phyloP scores from a whole-genome alignment of 2,329 filamentous ascomycete genomes.

The Alternaria conjuncta region DNA sequence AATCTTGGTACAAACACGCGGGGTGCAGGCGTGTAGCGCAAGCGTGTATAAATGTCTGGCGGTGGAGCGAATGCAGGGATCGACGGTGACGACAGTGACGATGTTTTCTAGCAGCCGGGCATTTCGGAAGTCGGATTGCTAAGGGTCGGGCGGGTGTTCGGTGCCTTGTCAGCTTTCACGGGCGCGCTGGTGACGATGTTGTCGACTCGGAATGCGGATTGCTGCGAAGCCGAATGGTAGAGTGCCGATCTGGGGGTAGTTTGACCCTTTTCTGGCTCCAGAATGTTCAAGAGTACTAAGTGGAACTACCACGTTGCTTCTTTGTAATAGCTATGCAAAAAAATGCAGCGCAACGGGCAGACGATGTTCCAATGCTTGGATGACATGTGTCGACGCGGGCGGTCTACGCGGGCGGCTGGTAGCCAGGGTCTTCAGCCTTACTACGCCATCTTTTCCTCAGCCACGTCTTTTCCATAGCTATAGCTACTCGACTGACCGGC shows the following conservation, averaged over 20 bases:
- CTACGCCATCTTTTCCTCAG: constrained; percentile 9
- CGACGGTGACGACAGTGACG: background rate
- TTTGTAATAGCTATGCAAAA: background rate
- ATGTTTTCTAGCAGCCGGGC: constrained; percentile 1
- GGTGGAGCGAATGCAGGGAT: constrained; percentile 4
- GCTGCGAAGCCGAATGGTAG: background rate
- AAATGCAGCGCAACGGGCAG: background rate
- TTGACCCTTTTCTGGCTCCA: background rate
- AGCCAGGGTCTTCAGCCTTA: constrained; percentile 15
- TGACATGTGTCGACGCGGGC: constrained; percentile 6
- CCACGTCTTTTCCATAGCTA: constrained; percentile 2
- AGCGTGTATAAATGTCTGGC: constrained; percentile 1
- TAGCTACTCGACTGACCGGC: background rate
- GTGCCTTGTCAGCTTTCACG: background rate
- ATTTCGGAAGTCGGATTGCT: constrained; percentile 2
- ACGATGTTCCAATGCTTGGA: background rate
- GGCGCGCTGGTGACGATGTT: background rate
- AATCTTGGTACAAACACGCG: constrained; percentile 1
- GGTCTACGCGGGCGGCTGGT: constrained; percentile 12
- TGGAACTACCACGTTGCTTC: background rate
- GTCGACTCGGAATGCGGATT: constrained; percentile 1
- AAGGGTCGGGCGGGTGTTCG: background rate
- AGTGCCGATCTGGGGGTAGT: background rate
- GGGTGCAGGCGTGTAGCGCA: constrained; percentile 10
- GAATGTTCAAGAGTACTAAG: background rate